phyloP scores from a whole-genome alignment of 2,329 filamentous ascomycete species.

The Aspergillus brasiliensis region DNA sequence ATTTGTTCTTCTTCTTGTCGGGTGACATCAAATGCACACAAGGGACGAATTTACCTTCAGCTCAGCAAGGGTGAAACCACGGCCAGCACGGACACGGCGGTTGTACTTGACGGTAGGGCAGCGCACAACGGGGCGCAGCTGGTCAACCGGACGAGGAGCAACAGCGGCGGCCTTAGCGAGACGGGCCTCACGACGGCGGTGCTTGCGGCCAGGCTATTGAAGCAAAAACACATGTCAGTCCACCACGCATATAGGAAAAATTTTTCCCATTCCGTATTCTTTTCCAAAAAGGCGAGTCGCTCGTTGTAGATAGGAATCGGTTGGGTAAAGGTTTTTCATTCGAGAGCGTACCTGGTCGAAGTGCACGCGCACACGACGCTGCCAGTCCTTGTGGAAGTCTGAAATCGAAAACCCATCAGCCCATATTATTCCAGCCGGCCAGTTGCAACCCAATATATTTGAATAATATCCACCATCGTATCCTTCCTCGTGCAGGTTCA shows the following conservation, averaged over 20 bases:
- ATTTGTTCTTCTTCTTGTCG: too few relatives aligned
- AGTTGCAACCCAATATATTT: conserved; percentile 10
- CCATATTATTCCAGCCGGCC: conserved; percentile 20
- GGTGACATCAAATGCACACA: not conserved
- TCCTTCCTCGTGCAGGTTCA: conserved; percentile 17
- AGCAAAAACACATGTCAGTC: conserved; percentile 40
- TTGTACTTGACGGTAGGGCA: conserved; percentile 99
- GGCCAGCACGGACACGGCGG: conserved; percentile 92
- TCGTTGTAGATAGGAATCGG: conserved; percentile 19
- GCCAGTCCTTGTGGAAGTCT: conserved; percentile 99
- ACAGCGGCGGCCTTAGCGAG: conserved; percentile 92
- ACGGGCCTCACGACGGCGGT: conserved; percentile 85
- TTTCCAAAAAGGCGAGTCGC: conserved; percentile 11
- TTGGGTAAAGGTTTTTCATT: conserved; percentile 6
- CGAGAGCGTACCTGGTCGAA: conserved; percentile 92
- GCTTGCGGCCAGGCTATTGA: conserved; percentile 91
- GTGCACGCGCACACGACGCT: conserved; percentile 97
- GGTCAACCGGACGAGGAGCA: conserved; percentile 95
- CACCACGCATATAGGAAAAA: conserved; percentile 23
- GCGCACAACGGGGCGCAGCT: conserved; percentile 91
- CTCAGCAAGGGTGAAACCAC: conserved; percentile 96
- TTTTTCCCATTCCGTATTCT: conserved; percentile 14
- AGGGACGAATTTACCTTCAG: conserved; percentile 73
- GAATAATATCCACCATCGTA: not conserved
- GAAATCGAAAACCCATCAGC: conserved; percentile 34